Conservation (phyloP, 2,329 filamentous ascomycete species). For the Epichloe gansuensis region DNA sequence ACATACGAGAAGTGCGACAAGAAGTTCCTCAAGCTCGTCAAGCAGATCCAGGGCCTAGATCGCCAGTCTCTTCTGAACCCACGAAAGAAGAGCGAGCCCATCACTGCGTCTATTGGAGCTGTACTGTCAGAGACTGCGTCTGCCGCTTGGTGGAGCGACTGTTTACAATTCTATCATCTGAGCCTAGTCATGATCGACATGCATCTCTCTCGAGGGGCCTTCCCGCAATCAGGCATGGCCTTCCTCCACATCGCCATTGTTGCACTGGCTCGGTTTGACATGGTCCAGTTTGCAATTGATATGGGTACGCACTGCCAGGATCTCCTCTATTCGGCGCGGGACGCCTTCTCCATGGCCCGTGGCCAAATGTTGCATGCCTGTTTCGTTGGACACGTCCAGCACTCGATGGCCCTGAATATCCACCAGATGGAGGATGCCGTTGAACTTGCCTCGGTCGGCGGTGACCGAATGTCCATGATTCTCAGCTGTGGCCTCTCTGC, state of each 20-base stretch:
- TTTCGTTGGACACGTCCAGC: slow-evolving; percentile 59
- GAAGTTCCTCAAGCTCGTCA: slow-evolving; percentile 54
- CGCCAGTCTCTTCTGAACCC: slow-evolving; percentile 31
- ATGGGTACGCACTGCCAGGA: slow-evolving; percentile 51
- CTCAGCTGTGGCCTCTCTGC: slow-evolving; percentile 58
- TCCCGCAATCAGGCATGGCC: slow-evolving; percentile 56
- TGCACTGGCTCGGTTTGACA: slow-evolving; percentile 56
- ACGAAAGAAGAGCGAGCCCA: slow-evolving; percentile 34
- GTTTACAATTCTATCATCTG: slow-evolving; percentile 60
- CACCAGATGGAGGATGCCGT: slow-evolving; percentile 52
- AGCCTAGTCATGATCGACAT: slow-evolving; percentile 54
- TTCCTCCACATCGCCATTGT: slow-evolving; percentile 60
- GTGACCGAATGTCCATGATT: slow-evolving; percentile 60
- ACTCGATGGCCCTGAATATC: slow-evolving; percentile 46
- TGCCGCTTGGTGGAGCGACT: slow-evolving; percentile 63
- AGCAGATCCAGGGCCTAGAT: slow-evolving; percentile 47
- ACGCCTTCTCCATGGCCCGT: slow-evolving; percentile 53
- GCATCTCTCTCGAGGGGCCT: slow-evolving; percentile 50
- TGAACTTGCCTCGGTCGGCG: slow-evolving; percentile 52
- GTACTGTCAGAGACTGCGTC: slow-evolving; percentile 59
- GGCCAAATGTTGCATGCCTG: slow-evolving; percentile 57
- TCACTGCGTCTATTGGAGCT: slow-evolving; percentile 52
- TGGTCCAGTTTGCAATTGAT: slow-evolving; percentile 55
- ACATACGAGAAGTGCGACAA: slow-evolving; percentile 67
- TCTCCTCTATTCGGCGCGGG: slow-evolving; percentile 50